Conservation (phyloP, 345 rosid species). For the Citrus sp. region DNA sequence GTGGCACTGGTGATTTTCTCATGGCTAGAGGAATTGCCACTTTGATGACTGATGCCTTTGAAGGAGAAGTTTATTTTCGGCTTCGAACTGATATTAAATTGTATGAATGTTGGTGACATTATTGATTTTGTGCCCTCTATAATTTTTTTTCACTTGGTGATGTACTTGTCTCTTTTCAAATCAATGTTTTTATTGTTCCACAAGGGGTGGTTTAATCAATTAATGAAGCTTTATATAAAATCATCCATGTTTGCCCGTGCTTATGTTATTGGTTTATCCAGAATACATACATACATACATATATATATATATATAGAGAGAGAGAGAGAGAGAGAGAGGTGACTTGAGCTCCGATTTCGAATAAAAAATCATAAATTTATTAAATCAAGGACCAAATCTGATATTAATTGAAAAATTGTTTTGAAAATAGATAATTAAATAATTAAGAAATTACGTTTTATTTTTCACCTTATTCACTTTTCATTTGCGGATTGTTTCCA, state of each 20-base stretch:
- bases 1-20: constrained; percentile 54
- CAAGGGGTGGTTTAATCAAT: background rate
- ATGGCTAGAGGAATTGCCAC: constrained; percentile 54
- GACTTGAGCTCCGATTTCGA: too few species aligned
- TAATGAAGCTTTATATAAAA: background rate
- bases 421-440: too few species aligned
- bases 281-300: too few species aligned
- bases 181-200: background rate
- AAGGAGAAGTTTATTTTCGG: constrained; percentile 44
- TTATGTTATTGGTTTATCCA: background rate
- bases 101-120: constrained; percentile 43
- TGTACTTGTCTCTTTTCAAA: background rate
- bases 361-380: too few species aligned
- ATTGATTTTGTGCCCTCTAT: background rate
- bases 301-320: too few species aligned
- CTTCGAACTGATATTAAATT: constrained; percentile 39
- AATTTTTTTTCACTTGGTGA: background rate
- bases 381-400: too few species aligned
- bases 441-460: too few species aligned
- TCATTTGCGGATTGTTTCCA: too few species aligned
- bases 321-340: too few species aligned
- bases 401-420: too few species aligned
- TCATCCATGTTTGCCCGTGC: background rate
- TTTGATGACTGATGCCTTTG: constrained; percentile 39
- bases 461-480: too few species aligned